Evolutionary conservation across 805 yeast species (phyloP).

Genomic region (Suhomyces pyralidae): DNA sequence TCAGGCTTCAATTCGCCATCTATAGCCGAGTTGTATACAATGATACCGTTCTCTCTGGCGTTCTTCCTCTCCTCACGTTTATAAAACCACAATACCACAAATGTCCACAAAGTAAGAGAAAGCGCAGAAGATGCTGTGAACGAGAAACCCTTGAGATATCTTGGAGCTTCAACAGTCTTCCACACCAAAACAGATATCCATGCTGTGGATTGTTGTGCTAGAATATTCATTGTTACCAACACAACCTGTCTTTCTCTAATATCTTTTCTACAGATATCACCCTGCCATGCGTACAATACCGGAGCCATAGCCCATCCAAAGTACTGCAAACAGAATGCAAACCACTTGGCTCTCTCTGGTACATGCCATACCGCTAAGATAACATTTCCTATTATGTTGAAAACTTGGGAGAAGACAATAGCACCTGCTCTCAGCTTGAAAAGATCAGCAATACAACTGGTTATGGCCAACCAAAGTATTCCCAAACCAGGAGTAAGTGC

Average conservation of each 20-base stretch:
- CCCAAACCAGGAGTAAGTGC: conserved; percentile 49
- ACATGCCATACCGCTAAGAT: conserved; percentile 60
- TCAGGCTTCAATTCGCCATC: conserved; percentile 16
- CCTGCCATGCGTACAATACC: conserved; percentile 55
- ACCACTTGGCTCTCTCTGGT: conserved; percentile 58
- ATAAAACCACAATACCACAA: conserved; percentile 49
- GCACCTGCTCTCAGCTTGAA: conserved; percentile 51
- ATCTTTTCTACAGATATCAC: conserved; percentile 57
- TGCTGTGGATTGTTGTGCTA: conserved; percentile 54
- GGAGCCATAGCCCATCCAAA: conserved; percentile 66
- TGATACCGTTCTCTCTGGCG: conserved; percentile 36
- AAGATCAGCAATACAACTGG: conserved; percentile 38
- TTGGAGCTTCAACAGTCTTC: conserved; percentile 58
- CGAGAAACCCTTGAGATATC: conserved; percentile 52
- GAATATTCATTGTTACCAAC: conserved; percentile 53
- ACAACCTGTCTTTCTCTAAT: conserved; percentile 54
- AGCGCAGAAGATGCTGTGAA: conserved; percentile 48
- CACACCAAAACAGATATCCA: conserved; percentile 52
- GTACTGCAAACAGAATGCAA: conserved; percentile 57
- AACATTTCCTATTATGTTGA: conserved; percentile 53
- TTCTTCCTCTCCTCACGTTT: conserved; percentile 30
- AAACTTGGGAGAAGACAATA: conserved; percentile 48
- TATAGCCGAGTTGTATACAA: conserved; percentile 22
- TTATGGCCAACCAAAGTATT: conserved; percentile 35
- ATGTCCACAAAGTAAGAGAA: conserved; percentile 47